phyloP scores from a whole-genome alignment of 2,329 filamentous ascomycete genomes.

The Cercospora berteroae region DNA sequence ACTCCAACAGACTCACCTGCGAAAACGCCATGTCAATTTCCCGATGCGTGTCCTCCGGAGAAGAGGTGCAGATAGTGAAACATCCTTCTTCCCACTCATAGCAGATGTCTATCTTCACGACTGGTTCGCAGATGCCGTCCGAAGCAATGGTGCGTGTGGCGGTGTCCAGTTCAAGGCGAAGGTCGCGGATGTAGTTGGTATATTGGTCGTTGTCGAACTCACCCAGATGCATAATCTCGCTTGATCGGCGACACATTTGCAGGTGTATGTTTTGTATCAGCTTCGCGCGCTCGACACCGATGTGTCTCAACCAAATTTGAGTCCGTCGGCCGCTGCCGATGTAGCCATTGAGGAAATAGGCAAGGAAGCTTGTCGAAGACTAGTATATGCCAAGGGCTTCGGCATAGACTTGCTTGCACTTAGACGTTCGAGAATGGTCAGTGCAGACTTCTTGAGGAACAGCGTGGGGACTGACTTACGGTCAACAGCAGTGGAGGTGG shows the following conservation, averaged over 20 bases:
- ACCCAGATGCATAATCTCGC: too few relatives aligned
- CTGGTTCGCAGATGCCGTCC: too few relatives aligned
- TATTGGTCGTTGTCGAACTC: too few relatives aligned
- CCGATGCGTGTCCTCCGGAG: too few relatives aligned
- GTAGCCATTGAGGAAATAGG: background rate
- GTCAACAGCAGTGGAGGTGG: background rate
- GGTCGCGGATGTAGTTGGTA: too few relatives aligned
- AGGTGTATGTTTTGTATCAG: background rate
- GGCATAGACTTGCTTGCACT: background rate
- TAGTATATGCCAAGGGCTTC: background rate
- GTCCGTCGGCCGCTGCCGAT: background rate
- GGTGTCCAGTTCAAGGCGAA: too few relatives aligned
- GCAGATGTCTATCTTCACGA: too few relatives aligned
- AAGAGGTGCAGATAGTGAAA: too few relatives aligned
- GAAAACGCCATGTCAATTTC: too few relatives aligned
- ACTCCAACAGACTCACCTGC: too few relatives aligned
- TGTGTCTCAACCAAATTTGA: background rate
- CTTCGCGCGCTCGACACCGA: background rate
- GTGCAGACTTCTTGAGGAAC: background rate
- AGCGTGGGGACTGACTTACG: background rate
- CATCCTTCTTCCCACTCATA: too few relatives aligned
- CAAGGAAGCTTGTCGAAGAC: background rate
- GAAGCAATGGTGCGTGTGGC: too few relatives aligned
- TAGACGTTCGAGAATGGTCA: background rate
- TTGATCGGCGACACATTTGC: background rate